Conservation (phyloP, 2,329 filamentous ascomycete genomes). For the Ophiostoma piceae region DNA sequence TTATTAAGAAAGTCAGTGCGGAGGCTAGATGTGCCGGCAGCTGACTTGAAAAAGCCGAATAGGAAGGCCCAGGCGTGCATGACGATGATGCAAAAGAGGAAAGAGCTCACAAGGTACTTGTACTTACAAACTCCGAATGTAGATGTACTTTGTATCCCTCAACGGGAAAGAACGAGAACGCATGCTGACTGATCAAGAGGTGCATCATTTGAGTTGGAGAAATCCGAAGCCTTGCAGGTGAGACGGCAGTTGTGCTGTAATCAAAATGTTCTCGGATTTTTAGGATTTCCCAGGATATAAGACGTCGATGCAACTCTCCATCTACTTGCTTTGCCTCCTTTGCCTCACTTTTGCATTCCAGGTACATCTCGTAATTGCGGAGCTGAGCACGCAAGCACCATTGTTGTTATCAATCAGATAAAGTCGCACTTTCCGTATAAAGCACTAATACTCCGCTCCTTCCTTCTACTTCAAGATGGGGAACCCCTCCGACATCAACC, state of each 20-base stretch:
- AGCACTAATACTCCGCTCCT: not conserved
- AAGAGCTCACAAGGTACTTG: not conserved
- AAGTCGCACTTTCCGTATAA: conserved; percentile 2
- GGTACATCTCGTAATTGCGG: conserved; percentile 2
- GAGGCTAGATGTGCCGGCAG: not conserved
- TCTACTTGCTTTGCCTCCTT: not conserved
- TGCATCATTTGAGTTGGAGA: conserved; percentile 3
- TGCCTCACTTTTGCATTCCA: conserved; percentile 2
- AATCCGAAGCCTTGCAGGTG: not conserved
- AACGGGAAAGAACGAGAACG: not conserved
- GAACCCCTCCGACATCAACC: conserved; percentile 10
- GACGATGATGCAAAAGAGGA: not conserved
- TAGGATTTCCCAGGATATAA: not conserved
- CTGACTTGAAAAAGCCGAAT: not conserved
- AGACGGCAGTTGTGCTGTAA: not conserved
- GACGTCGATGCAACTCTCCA: not conserved
- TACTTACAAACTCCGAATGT: not conserved
- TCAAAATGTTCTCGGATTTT: not conserved
- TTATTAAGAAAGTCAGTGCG: not conserved
- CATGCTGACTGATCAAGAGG: conserved; percentile 4
- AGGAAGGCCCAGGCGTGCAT: not conserved
- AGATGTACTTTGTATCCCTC: not conserved
- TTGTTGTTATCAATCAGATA: not conserved
- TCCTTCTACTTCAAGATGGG: not conserved
- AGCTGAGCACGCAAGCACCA: conserved; percentile 3